Conservation (phyloP, 2,329 filamentous ascomycete genomes). For the Didymella lethalis region DNA sequence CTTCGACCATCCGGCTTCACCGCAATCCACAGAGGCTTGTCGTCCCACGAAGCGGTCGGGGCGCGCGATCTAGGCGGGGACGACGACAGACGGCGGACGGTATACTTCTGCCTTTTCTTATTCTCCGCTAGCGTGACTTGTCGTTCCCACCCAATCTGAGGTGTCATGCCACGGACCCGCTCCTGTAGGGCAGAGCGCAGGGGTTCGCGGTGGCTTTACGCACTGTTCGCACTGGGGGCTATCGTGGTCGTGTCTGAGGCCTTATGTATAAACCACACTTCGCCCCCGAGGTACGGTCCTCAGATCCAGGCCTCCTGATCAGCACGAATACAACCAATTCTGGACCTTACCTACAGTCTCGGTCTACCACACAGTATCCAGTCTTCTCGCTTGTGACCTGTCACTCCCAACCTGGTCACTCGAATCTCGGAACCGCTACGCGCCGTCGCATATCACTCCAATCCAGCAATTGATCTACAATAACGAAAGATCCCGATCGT, state of each 20-base stretch:
- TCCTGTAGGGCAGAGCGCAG: constrained; percentile 46
- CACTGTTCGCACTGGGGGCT: constrained; percentile 43
- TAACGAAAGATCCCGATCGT: constrained; percentile 9
- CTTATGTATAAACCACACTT: constrained; percentile 50
- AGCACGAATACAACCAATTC: constrained; percentile 36
- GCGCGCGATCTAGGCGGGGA: constrained; percentile 51
- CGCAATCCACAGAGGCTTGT: constrained; percentile 43
- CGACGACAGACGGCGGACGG: constrained; percentile 39
- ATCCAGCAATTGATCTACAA: constrained; percentile 39
- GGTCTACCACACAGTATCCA: constrained; percentile 19
- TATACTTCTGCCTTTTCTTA: constrained; percentile 43
- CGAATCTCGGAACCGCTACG: constrained; percentile 31
- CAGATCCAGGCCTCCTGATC: constrained; percentile 47
- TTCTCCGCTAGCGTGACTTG: constrained; percentile 50
- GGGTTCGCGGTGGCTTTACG: constrained; percentile 45
- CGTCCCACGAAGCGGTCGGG: constrained; percentile 46
- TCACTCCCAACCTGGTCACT: constrained; percentile 42
- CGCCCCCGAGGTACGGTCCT: constrained; percentile 42
- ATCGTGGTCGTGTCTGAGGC: constrained; percentile 33
- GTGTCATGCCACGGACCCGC: constrained; percentile 45
- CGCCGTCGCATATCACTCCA: constrained; percentile 36
- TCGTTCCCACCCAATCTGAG: constrained; percentile 44
- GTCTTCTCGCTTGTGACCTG: constrained; percentile 30
- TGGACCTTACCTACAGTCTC: constrained; percentile 27
- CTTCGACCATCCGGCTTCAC: constrained; percentile 37